Evolutionary conservation across 352 stramenopile species (phyloP), one percentile per base, ranked within the genome.

Genomic region (Phytophthora cajani): DNA sequence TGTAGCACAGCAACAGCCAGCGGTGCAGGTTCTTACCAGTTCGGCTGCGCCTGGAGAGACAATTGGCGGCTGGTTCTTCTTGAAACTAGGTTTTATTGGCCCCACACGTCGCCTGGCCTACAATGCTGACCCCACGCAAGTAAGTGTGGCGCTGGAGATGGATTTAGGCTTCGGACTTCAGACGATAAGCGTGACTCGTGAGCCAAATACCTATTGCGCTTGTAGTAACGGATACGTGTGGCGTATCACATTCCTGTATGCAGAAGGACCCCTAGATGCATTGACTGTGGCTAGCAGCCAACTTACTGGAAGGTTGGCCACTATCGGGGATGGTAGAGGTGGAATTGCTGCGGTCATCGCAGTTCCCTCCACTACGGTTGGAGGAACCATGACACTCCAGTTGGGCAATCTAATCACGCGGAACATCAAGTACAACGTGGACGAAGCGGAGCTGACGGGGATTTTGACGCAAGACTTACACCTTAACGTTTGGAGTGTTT

Each of bases 191-290:
- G 84, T 96, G 14, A 77, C 71, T 2, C 78, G 89, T 0, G 64
- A 72, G 6, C 70, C 75, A 32, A 96, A 96, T 44, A 90, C 77
- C 0, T 93, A 81, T 57, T 95, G 89, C 60, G 84, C 67, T 7
- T 94, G 89, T 68, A 81, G 70, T 12, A 82, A 91, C 57, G 87
- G 65, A 17, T 96, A 82, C 55, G 56, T 92, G 19, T 96, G 89
- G 89, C 74, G 67, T 23, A 91, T 96, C 47, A 94, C 86, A 25
- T 95, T 96, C 58, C 64, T 93, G 40, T 89, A 82, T 62, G 72
- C 80, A 7, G 80, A 90, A 78, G 87, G 87, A 0, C 74, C 80
- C 1, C 58, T 95, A 1, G 70, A 85, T 7, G 67, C 78, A 21
- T 66, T 96, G 30, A 50, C 52, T 16, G 78, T 76, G 11, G 76